Conservation (phyloP, 495 filamentous ascomycete genomes). For the Penicillium argentinense region DNA sequence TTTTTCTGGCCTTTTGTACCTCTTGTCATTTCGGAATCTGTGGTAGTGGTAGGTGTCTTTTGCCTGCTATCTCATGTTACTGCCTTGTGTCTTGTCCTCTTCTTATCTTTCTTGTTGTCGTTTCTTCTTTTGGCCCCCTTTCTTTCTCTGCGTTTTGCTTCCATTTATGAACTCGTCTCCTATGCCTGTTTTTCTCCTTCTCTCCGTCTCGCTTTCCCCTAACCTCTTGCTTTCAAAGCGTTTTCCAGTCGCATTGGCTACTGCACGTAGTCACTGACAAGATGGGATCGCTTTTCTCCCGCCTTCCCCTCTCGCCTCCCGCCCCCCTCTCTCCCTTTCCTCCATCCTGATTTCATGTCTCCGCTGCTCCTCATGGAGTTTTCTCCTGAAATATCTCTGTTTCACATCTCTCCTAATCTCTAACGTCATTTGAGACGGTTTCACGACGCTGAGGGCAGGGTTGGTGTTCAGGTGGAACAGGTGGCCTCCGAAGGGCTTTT, state of each 20-base stretch:
- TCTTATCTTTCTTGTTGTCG: slow-evolving; percentile 18
- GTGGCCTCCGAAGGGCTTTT: slow-evolving; percentile 30
- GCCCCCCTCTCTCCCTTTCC: not conserved
- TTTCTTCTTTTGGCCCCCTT: slow-evolving; percentile 19
- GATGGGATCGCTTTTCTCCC: too few relatives aligned
- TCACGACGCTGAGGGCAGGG: slow-evolving; percentile 30
- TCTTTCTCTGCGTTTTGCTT: slow-evolving; percentile 16
- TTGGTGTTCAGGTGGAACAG: slow-evolving; percentile 37
- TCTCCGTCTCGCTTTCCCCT: slow-evolving; percentile 18
- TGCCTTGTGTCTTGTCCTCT: slow-evolving; percentile 14
- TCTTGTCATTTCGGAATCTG: slow-evolving; percentile 45
- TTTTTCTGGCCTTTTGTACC: slow-evolving; percentile 14
- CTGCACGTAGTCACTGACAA: too few relatives aligned
- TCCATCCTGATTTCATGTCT: slow-evolving; percentile 5
- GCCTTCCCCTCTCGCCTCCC: slow-evolving; percentile 1
- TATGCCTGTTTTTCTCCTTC: slow-evolving; percentile 6
- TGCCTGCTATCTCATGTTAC: slow-evolving; percentile 26
- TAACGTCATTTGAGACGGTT: slow-evolving; percentile 30
- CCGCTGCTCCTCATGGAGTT: slow-evolving; percentile 17
- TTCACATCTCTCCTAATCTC: slow-evolving; percentile 34
- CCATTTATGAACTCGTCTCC: slow-evolving; percentile 18
- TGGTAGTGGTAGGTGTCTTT: slow-evolving; percentile 32
- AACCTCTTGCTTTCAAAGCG: slow-evolving; percentile 18
- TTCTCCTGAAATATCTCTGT: slow-evolving; percentile 26
- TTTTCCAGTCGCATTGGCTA: slow-evolving; percentile 17